phyloP scores from a whole-genome alignment of 495 filamentous ascomycete species.

The Acidomyces sp. region DNA sequence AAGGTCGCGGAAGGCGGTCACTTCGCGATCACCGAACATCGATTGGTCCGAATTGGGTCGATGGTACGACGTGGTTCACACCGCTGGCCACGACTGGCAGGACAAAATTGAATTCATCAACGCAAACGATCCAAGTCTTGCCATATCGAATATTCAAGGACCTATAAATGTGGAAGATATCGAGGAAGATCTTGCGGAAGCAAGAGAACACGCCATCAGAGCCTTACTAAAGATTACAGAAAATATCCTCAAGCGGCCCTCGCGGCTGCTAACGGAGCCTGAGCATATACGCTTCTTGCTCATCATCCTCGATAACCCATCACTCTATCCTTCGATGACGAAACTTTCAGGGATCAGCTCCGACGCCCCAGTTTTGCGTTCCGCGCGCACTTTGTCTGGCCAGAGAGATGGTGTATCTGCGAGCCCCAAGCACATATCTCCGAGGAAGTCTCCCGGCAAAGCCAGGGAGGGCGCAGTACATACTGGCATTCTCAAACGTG shows the following conservation, averaged over 20 bases:
- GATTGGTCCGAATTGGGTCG: slow-evolving; percentile 60
- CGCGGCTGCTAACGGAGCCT: slow-evolving; percentile 52
- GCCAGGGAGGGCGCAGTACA: slow-evolving; percentile 12
- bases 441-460: slow-evolving; percentile 8
- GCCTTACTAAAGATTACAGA: slow-evolving; percentile 73
- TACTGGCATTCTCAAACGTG: slow-evolving; percentile 65
- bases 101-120: slow-evolving; percentile 35
- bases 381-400: slow-evolving; percentile 1
- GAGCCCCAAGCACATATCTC: slow-evolving; percentile 3
- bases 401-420: background rate
- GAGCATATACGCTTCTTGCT: slow-evolving; percentile 68
- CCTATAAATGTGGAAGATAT: slow-evolving; percentile 24
- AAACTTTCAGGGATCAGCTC: slow-evolving; percentile 1
- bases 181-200: slow-evolving; percentile 49
- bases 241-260: slow-evolving; percentile 72
- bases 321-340: slow-evolving; percentile 40
- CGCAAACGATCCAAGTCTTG: slow-evolving; percentile 14
- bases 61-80: slow-evolving; percentile 64
- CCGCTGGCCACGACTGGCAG: slow-evolving; percentile 50
- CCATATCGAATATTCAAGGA: slow-evolving; percentile 25
- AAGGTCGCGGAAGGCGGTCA: slow-evolving; percentile 31
- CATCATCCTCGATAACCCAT: slow-evolving; percentile 72
- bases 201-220: slow-evolving; percentile 52
- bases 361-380: background rate
- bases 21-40: slow-evolving; percentile 51